These are phyloP conservation scores for Perilla frutescens DNA, from an alignment of 257 asterid genomes.

Conservation along the genomic window DNA sequence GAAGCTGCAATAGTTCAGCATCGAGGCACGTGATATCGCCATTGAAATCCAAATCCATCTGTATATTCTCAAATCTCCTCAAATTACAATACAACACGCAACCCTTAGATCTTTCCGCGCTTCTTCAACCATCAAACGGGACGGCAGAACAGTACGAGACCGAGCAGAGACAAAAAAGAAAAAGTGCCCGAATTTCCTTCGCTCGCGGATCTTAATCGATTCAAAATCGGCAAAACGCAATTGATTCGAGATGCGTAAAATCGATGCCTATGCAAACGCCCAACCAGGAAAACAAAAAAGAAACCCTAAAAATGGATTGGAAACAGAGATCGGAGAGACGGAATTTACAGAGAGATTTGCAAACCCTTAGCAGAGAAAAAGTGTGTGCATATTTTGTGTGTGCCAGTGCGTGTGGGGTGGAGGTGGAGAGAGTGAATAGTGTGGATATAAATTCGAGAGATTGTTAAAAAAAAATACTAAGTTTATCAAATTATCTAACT, in stretches of 20 bases:
- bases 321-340: constrained; percentile 36
- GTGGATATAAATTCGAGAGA: constrained; percentile 29
- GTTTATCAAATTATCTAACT: constrained; percentile 4
- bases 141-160: constrained; percentile 28
- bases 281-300: not conserved
- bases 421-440: constrained; percentile 25
- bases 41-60: constrained; percentile 86
- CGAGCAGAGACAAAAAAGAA: constrained; percentile 13
- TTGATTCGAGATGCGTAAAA: constrained; percentile 35
- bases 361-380: constrained; percentile 51
- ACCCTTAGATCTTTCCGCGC: constrained; percentile 42
- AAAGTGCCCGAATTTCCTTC: constrained; percentile 17
- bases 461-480: not conserved
- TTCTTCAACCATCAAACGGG: constrained; percentile 49
- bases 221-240: constrained; percentile 35
- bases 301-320: constrained; percentile 36
- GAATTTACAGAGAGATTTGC: constrained; percentile 35
- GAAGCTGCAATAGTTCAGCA: constrained; percentile 88
- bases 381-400: constrained; percentile 32
- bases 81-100: constrained; percentile 30
- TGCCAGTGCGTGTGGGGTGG: constrained; percentile 33
- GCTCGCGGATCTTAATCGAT: constrained; percentile 41
- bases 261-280: not conserved
- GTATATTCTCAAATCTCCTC: constrained; percentile 27
- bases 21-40: constrained; percentile 85